phyloP scores from a whole-genome alignment of 2,329 filamentous ascomycete genomes.

The Escovopsis sp. region DNA sequence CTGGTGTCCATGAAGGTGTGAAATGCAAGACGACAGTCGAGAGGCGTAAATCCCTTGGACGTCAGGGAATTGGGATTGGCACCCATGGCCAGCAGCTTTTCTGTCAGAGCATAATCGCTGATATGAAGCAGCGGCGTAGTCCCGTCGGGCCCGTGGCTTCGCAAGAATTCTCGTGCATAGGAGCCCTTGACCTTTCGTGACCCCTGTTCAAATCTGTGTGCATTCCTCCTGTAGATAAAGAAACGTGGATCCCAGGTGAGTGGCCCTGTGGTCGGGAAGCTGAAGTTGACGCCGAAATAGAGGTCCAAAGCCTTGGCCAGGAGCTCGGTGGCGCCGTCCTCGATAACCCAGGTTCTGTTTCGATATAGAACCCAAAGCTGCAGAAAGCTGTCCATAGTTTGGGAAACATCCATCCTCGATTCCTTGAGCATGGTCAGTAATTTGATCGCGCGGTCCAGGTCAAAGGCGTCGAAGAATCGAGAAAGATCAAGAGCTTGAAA shows the following conservation, averaged over 20 bases:
- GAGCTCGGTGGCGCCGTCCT: too few species aligned
- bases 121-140: background rate
- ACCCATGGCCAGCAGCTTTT: background rate
- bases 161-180: background rate
- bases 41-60: background rate
- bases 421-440: background rate
- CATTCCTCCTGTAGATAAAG: background rate
- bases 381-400: too few species aligned
- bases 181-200: too few species aligned
- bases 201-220: too few species aligned
- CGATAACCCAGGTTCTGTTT: too few species aligned
- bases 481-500: too few species aligned
- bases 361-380: too few species aligned
- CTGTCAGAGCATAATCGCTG: background rate
- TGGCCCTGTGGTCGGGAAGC: background rate
- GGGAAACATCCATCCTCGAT: background rate
- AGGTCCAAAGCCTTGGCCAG: background rate
- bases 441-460: background rate
- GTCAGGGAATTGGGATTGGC: background rate
- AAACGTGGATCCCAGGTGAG: background rate
- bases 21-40: too few species aligned
- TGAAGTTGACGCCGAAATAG: background rate
- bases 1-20: background rate
- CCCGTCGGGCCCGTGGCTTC: background rate
- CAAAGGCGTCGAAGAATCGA: background rate